Base-by-base conservation (phyloP, 805 yeast genomes). In the Wickerhamiella allomyrinae region DNA sequence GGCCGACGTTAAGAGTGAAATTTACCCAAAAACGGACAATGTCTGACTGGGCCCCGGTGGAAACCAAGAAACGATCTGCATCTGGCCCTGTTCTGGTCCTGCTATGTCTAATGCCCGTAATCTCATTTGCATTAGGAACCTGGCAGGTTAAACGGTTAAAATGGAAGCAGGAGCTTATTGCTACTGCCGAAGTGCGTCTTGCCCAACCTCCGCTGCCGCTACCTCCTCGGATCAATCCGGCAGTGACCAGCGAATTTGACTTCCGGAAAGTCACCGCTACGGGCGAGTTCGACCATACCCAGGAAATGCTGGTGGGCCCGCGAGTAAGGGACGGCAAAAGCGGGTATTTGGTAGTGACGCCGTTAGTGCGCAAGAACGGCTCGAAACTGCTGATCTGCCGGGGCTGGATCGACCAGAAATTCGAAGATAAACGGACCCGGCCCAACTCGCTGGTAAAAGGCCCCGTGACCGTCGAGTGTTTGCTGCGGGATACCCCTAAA, bases 281-380 rank as follows among this genome's bases (percentile, higher is more conserved):
- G 40, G 98, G 98, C 1, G 70, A 68, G 42, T 91, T 79, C 57
- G 79, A 82, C 50, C 87, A 91, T 54, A 74, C 76, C 11, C 76
- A 86, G 55, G 98, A 91, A 58, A 75, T 86, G 63, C 80, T 83
- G 54, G 84, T 91, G 41, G 97, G 97, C 0, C 97, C 98, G 5
- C 70, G 95, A 49, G 67, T 80, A 39, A 69, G 70, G 49, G 77
- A 84, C 47, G 84, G 78, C 36, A 65, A 67, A 48, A 71, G 76
- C 43, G 98, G 98, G 1, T 91, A 83, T 58, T 62, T 73, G 20
- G 69, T 89, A 5, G 74, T 82, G 23, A 79, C 93, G 5, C 97
- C 98, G 10, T 74, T 91, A 53, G 70, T 75, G 20, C 73, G 94
- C 46, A 76, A 74, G 46, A 82, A 85, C 20, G 91, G 86, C 2